phyloP scores from a whole-genome alignment of 2,329 filamentous ascomycete genomes.

The Pseudogymnoascus sp. region DNA sequence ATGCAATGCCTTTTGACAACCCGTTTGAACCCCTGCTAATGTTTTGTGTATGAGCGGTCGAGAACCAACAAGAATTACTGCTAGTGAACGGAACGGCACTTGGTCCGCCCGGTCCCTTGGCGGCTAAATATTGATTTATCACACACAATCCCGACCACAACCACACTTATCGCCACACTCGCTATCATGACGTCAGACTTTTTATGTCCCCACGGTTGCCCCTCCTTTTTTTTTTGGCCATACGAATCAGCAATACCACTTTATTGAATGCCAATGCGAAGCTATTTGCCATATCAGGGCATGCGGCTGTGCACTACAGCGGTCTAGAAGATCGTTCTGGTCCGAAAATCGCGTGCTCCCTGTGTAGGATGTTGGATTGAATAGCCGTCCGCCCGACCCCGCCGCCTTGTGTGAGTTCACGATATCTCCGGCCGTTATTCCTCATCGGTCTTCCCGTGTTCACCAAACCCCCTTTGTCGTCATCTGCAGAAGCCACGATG shows the following conservation, averaged over 20 bases:
- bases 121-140: neutral
- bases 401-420: neutral
- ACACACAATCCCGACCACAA: neutral
- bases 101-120: neutral
- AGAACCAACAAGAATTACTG: neutral
- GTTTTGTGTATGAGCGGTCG: neutral
- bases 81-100: neutral
- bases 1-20: neutral
- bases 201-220: neutral
- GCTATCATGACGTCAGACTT: neutral
- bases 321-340: neutral
- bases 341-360: neutral
- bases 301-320: neutral
- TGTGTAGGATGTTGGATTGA: neutral
- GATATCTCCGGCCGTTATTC: neutral
- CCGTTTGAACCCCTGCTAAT: neutral
- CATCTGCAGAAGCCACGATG: neutral
- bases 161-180: neutral
- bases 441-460: neutral
- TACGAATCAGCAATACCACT: neutral
- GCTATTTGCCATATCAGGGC: neutral
- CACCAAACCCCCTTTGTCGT: neutral
- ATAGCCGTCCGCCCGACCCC: neutral
- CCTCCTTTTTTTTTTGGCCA: constrained; percentile 1
- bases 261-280: neutral